Evolutionary conservation across 1,139 yeast species (phyloP).

Genomic region (Debaryomycetaceae sp.): DNA sequence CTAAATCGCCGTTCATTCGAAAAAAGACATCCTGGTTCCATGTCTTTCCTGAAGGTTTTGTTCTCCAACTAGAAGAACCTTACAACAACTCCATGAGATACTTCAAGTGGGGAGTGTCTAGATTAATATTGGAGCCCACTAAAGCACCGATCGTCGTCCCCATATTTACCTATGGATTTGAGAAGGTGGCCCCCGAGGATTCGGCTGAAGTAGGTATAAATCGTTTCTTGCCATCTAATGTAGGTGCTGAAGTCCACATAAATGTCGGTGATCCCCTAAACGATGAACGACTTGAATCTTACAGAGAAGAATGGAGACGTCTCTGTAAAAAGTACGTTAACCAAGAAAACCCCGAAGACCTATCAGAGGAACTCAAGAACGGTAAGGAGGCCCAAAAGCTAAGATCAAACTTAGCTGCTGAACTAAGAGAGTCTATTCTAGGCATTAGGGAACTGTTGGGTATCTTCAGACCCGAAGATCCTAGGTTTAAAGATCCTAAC

Average conservation of each 20-base stretch:
- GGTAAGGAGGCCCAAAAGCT: constrained; percentile 63
- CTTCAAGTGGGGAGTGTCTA: constrained; percentile 93
- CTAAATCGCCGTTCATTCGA: constrained; percentile 49
- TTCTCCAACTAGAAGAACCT: constrained; percentile 79
- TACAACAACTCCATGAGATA: constrained; percentile 82
- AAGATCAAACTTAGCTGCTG: constrained; percentile 69
- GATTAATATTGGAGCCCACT: constrained; percentile 78
- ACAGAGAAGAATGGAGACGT: constrained; percentile 65
- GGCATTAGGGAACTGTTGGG: constrained; percentile 51
- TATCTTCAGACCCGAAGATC: constrained; percentile 53
- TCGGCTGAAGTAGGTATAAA: constrained; percentile 51
- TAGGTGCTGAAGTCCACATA: constrained; percentile 67
- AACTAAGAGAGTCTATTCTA: constrained; percentile 62
- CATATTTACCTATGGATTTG: constrained; percentile 82
- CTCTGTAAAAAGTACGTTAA: constrained; percentile 55
- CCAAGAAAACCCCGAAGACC: constrained; percentile 50
- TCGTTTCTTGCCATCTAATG: constrained; percentile 60
- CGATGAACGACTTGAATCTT: constrained; percentile 56
- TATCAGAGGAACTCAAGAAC: constrained; percentile 56
- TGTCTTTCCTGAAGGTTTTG: constrained; percentile 93
- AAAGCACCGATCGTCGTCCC: constrained; percentile 89
- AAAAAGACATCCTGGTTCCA: constrained; percentile 84
- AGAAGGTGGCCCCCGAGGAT: constrained; percentile 81
- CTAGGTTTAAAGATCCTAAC: constrained; percentile 59
- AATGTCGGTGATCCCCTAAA: constrained; percentile 71